A percentile compares a stretch with the other conserved stretches of the same genome.
Evolutionary conservation across 192 early-diverging fungal species (phyloP).

Genomic region (Funneliformis geosporum): DNA sequence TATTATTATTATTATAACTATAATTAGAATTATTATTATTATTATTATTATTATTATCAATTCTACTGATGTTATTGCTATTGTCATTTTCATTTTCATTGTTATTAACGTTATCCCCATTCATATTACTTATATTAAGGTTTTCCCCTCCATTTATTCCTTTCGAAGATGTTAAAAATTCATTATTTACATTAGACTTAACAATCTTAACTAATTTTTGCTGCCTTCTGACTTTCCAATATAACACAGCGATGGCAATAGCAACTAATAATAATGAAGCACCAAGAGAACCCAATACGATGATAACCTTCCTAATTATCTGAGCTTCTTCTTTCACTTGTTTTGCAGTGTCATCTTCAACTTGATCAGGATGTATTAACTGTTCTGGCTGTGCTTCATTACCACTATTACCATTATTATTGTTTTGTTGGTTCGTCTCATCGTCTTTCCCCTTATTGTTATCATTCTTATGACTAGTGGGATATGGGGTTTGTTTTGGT

Average conservation of each 20-base stretch:
- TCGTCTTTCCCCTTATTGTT: not conserved
- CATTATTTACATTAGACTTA: not conserved
- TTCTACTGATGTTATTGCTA: too few relatives aligned
- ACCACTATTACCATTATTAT: too few relatives aligned
- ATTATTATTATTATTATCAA: slow-evolving; percentile 10
- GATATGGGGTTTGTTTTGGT: not conserved
- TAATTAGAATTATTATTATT: slow-evolving; percentile 2
- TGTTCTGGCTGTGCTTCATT: too few relatives aligned
- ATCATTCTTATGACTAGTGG: not conserved
- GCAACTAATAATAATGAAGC: slow-evolving; percentile 20
- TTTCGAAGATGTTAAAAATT: not conserved
- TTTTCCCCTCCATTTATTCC: too few relatives aligned
- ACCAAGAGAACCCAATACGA: slow-evolving; percentile 25
- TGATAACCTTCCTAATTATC: slow-evolving; percentile 23
- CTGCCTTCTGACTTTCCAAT: slow-evolving; percentile 20
- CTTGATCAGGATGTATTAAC: not conserved
- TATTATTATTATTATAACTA: not conserved
- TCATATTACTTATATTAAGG: too few relatives aligned
- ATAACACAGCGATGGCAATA: slow-evolving; percentile 19
- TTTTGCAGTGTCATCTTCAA: not conserved
- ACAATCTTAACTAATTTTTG: slow-evolving; percentile 16
- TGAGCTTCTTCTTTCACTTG: slow-evolving; percentile 17
- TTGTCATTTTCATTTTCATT: not conserved
- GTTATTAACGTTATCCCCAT: not conserved
- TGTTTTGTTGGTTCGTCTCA: not conserved